A percentile compares a stretch with the other conserved stretches of the same genome.
Evolutionary conservation across 805 yeast genomes (phyloP).

Genomic region (Yarrowia sp.): DNA sequence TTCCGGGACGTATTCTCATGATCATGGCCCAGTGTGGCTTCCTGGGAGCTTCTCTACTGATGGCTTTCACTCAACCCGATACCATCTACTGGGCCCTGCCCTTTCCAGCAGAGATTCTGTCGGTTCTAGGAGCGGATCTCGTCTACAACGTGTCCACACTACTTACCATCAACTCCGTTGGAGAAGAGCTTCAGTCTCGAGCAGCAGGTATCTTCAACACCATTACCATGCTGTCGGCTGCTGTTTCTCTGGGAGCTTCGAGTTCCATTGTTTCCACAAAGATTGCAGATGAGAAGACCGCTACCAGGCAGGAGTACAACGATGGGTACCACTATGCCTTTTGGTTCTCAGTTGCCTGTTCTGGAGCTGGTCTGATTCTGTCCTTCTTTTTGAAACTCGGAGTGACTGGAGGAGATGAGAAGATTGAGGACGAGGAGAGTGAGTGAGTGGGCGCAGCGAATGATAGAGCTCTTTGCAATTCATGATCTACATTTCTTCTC

Average conservation of each 20-base stretch:
- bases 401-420: constrained; percentile 40
- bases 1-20: constrained; percentile 54
- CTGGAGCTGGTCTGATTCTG: constrained; percentile 48
- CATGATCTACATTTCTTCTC: too few species aligned
- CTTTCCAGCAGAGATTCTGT: constrained; percentile 54
- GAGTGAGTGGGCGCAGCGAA: not conserved
- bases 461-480: not conserved
- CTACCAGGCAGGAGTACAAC: constrained; percentile 39
- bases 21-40: constrained; percentile 52
- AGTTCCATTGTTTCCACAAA: constrained; percentile 50
- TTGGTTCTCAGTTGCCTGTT: constrained; percentile 53
- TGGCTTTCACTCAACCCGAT: constrained; percentile 53
- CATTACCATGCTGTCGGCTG: constrained; percentile 52
- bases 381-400: constrained; percentile 52
- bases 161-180: constrained; percentile 54
- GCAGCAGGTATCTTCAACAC: constrained; percentile 61
- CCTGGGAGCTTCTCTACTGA: constrained; percentile 51
- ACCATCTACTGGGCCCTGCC: constrained; percentile 56
- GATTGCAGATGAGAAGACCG: constrained; percentile 35
- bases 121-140: constrained; percentile 58
- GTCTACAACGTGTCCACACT: constrained; percentile 57
- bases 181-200: constrained; percentile 52
- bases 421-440: constrained; percentile 8
- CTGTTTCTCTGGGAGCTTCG: constrained; percentile 55
- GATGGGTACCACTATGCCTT: constrained; percentile 48